These are phyloP conservation scores for Gossypium trilobum DNA, from an alignment of 441 rosid genomes.

Conservation along the genomic window DNA sequence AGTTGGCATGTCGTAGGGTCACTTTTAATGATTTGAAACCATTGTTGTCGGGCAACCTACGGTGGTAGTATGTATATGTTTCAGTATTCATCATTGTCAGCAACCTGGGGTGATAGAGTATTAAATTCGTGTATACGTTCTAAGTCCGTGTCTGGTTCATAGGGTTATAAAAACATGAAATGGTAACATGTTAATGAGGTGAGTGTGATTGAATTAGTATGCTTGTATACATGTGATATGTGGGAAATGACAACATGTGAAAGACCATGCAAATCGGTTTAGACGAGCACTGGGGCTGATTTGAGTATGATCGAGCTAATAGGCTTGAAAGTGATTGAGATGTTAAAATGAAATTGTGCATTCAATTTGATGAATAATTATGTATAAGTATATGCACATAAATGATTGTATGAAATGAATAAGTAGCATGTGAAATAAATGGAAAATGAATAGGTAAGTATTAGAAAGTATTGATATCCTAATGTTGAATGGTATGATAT, in stretches of 20 bases:
- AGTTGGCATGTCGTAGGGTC: no score
- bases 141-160: not conserved
- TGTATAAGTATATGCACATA: not conserved
- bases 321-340: not conserved
- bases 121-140: not conserved
- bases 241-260: not conserved
- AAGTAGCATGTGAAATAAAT: not conserved
- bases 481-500: not conserved
- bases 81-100: not conserved
- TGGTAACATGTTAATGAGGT: not conserved
- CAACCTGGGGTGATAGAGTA: not conserved
- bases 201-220: not conserved
- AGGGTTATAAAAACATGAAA: no score
- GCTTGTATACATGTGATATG: not conserved
- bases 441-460: not conserved
- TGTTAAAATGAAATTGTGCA: not conserved
- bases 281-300: not conserved
- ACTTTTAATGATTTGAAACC: no score
- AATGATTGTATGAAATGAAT: not conserved
- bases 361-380: not conserved
- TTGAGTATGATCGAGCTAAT: not conserved
- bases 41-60: not conserved
- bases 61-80: not conserved
- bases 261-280: not conserved
- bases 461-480: not conserved